These are phyloP conservation scores for Solanum neorickii DNA, from an alignment of 257 asterid genomes.

Conservation along the genomic window DNA sequence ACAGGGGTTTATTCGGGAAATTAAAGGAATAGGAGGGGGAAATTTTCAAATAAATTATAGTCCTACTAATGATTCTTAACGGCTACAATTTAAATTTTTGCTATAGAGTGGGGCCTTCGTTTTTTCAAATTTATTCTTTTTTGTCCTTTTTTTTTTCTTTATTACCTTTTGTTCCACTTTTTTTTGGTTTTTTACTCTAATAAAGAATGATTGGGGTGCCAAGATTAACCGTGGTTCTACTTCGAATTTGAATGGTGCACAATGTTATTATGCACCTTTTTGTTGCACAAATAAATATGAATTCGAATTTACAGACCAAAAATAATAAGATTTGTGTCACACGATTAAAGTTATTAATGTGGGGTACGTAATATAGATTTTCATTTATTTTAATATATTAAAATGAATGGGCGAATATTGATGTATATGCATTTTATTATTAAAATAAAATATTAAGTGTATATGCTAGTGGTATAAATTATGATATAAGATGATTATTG, in stretches of 20 bases:
- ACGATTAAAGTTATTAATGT: not conserved
- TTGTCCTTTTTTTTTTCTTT: not conserved
- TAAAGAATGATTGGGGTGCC: not conserved
- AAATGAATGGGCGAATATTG: too few species aligned
- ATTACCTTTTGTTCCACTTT: not conserved
- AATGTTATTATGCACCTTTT: not conserved
- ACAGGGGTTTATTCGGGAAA: conserved; percentile 8
- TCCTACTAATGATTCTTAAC: conserved; percentile 9
- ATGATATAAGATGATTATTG: too few species aligned
- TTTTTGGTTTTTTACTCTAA: not conserved
- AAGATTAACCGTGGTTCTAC: not conserved
- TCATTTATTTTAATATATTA: too few species aligned
- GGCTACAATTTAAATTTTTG: conserved; percentile 39
- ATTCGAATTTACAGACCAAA: not conserved
- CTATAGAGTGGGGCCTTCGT: conserved; percentile 11
- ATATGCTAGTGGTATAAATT: too few species aligned
- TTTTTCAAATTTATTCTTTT: not conserved
- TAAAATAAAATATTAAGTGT: too few species aligned
- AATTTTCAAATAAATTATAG: not conserved
- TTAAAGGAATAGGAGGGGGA: not conserved
- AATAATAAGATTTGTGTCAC: not conserved
- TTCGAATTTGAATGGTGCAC: not conserved
- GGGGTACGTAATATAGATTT: not conserved
- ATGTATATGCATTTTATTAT: too few species aligned
- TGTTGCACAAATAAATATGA: not conserved